Evolutionary conservation across 208 protist species (phyloP), one percentile per base, ranked within the genome.

Genomic region (Eutreptiella sp.): DNA sequence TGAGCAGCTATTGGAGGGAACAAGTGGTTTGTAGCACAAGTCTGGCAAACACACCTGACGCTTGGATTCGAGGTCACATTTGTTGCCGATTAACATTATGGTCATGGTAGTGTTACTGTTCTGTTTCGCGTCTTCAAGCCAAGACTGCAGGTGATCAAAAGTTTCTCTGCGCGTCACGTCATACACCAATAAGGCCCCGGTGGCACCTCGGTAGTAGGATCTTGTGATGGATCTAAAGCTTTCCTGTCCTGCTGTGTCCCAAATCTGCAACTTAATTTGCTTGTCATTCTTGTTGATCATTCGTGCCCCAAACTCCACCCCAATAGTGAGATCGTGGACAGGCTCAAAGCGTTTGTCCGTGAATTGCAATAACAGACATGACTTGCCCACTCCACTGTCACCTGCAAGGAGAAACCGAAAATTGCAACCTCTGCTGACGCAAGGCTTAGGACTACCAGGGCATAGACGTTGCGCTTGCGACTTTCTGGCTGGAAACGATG

Each of bases 31-130:
- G 4, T 57, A 60, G n/a, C n/a, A n/a, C n/a, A n/a, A n/a, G n/a
- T n/a, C n/a, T n/a, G n/a, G n/a, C n/a, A n/a, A 88, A n/a, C n/a
- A n/a, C n/a, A n/a, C 92, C 41, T 91, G 85, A 4, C 95, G 80
- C 73, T 80, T 85, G 32, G 52, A 72, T 27, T 96, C 88, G 1
- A 98, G 66, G 64, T 99, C 97, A 57, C 86, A 89, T 70, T 99
- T 99, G 83, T 99, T 99, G 36, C 97, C 97, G 54, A 99, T 94
- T 1, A 99, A 80, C 87, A 98, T 97, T 61, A 99, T 98, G 5
- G 94, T 87, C 68, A 99, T 94, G 46, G 94, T 88, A 4, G 77
- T 84, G 68, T 90, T 93, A 1, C 92, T 81, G 66, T 98, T 92
- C 39, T 93, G 72, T 38, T 82, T 82, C 7, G 95, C 89, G 71